Conservation (phyloP, 306 rosid species). For the Fagus crenata region DNA sequence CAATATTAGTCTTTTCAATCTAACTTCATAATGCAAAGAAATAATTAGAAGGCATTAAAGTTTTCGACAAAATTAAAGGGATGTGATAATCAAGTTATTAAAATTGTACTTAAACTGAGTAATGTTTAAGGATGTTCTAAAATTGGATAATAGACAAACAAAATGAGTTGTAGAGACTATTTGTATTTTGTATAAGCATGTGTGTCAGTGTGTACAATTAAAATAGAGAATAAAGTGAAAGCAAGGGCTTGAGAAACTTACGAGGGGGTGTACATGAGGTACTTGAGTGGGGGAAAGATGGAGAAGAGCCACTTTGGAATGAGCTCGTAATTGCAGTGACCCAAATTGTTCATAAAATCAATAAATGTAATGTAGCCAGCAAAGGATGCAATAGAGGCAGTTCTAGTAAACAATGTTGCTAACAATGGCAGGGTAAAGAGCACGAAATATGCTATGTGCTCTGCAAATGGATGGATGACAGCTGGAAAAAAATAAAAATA, state of each 20-base stretch:
- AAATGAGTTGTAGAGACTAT: too few relatives aligned
- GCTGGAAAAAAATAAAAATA: conserved; percentile 23
- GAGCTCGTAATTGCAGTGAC: conserved; percentile 53
- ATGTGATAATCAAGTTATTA: too few relatives aligned
- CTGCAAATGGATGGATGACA: conserved; percentile 54
- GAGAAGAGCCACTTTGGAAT: conserved; percentile 43
- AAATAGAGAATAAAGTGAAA: not conserved
- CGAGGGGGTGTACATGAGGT: conserved; percentile 45
- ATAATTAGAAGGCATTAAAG: too few relatives aligned
- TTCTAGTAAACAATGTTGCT: not conserved
- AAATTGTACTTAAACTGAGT: too few relatives aligned
- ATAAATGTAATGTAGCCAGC: conserved; percentile 28
- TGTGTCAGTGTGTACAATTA: too few relatives aligned
- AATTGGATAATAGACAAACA: too few relatives aligned
- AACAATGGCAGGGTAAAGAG: conserved; percentile 40
- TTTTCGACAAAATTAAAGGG: too few relatives aligned
- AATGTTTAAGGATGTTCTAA: too few relatives aligned
- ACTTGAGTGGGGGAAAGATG: conserved; percentile 44
- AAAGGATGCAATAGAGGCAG: conserved; percentile 6
- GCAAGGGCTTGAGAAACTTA: not conserved
- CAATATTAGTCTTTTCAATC: too few relatives aligned
- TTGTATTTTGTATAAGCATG: too few relatives aligned
- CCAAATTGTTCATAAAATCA: conserved; percentile 58
- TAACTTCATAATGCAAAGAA: too few relatives aligned
- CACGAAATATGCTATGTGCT: conserved; percentile 35